These are phyloP conservation scores for Serendipita sp. DNA, from an alignment of 768 basidiomycete species.

Conservation along the genomic window DNA sequence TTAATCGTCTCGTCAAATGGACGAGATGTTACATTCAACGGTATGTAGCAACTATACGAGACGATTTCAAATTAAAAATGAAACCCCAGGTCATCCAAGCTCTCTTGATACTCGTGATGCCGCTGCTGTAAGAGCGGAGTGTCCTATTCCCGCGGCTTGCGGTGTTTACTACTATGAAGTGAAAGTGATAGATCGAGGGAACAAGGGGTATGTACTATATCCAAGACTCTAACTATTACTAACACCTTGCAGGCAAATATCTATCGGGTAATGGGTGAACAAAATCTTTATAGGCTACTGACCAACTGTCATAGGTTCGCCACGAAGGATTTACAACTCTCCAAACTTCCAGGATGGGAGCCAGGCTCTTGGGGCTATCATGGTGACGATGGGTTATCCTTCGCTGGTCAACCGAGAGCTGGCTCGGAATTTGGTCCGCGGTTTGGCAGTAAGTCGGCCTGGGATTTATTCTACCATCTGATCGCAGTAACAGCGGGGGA, in stretches of 20 bases:
- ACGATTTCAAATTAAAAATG: slow-evolving; percentile 10
- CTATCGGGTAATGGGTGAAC: slow-evolving; percentile 43
- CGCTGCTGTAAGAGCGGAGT: slow-evolving; percentile 60
- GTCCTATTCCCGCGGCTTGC: slow-evolving; percentile 65
- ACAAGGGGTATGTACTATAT: slow-evolving; percentile 47
- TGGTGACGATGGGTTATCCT: slow-evolving; percentile 72
- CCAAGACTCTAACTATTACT: neutral
- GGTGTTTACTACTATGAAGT: slow-evolving; percentile 95
- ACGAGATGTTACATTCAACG: slow-evolving; percentile 53
- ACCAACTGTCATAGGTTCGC: slow-evolving; percentile 36
- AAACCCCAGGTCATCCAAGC: slow-evolving; percentile 29
- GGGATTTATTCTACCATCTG: slow-evolving; percentile 9
- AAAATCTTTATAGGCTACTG: slow-evolving; percentile 8
- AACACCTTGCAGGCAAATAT: slow-evolving; percentile 41
- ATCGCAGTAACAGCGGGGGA: slow-evolving; percentile 49
- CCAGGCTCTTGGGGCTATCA: slow-evolving; percentile 80
- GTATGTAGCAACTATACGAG: slow-evolving; percentile 22
- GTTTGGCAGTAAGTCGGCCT: slow-evolving; percentile 52
- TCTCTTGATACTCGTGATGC: slow-evolving; percentile 58
- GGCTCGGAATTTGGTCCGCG: slow-evolving; percentile 60
- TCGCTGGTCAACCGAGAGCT: slow-evolving; percentile 47
- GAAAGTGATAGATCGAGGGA: slow-evolving; percentile 61
- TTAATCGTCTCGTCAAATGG: slow-evolving; percentile 55
- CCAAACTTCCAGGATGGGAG: slow-evolving; percentile 77
- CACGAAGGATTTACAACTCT: slow-evolving; percentile 42